Evolutionary conservation across 2,329 filamentous ascomycete species (phyloP), one percentile per base, ranked within the genome.

Genomic region (Pezicula radicicola): DNA sequence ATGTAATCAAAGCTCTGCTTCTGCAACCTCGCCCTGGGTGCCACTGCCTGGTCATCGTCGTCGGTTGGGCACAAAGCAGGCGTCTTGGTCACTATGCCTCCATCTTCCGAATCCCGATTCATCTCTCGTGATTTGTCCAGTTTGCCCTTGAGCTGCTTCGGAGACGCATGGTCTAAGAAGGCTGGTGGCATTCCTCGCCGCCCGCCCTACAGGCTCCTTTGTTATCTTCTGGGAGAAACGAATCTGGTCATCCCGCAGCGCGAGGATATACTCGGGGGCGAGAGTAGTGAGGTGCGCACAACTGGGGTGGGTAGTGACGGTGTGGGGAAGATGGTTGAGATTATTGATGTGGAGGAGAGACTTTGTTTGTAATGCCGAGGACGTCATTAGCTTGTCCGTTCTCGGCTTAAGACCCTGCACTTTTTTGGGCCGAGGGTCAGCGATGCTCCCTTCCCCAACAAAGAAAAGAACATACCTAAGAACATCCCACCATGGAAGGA

Each of bases 1-100:
- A 94, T 75, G 71, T 97, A 97, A 62, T 96, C 89, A 58, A 88
- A 74, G 67, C 86, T 94, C 66, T 87, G 84, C 71, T 85, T 90
- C 58, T 88, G 76, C 27, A 62, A 62, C 54, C 53, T 75, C 55
- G 70, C 66, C 59, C 73, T 70, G 27, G 74, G 69, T 51, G 75
- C 70, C 62, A 77, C 68, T 61, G 77, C 72, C 55, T 79, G 75
- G 60, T 80, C 72, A 64, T 80, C 75, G 60, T 80, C 72, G 64
- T 80, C 77, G 42, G 76, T 76, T 16, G 76, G 74, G 61, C 72
- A 78, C 53, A 80, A 64, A 36, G 74, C 63, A 25, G 75, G 66
- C 41, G 72, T 63, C 55, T 60, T 60, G 28, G 40, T 53, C 13
- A 51, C 54, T 57, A 36, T 60, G 43, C 52, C 58, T 54, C 52